Evolutionary conservation across 257 asterid species (phyloP).

Genomic region (Jaltomata sinuosa): DNA sequence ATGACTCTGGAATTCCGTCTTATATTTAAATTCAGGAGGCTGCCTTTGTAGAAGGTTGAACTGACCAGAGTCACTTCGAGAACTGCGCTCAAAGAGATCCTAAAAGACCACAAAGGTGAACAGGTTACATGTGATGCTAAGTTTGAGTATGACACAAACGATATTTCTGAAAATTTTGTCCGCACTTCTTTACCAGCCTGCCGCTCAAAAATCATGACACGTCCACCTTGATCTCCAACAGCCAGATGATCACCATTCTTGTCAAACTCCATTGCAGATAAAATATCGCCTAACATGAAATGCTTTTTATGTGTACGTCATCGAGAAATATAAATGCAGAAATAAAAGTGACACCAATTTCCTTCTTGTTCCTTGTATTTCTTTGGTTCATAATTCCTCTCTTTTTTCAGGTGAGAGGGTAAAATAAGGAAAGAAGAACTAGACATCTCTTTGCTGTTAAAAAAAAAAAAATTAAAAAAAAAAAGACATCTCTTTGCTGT

Average conservation of each 20-base stretch:
- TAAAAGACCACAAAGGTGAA: slow-evolving; percentile 15
- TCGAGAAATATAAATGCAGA: not conserved
- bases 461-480: too few species aligned
- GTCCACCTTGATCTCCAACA: slow-evolving; percentile 86
- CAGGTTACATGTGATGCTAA: not conserved
- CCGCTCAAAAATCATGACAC: slow-evolving; percentile 55
- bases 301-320: not conserved
- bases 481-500: not conserved
- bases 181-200: slow-evolving; percentile 50
- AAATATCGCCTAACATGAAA: slow-evolving; percentile 43
- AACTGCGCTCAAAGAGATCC: slow-evolving; percentile 30
- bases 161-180: slow-evolving; percentile 2
- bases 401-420: not conserved
- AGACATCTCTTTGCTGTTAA: not conserved
- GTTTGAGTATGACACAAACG: not conserved
- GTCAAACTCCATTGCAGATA: slow-evolving; percentile 68
- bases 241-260: slow-evolving; percentile 61
- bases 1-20: slow-evolving; percentile 91
- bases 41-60: slow-evolving; percentile 26
- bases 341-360: not conserved
- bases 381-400: not conserved
- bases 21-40: slow-evolving; percentile 56
- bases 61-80: slow-evolving; percentile 52
- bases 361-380: not conserved
- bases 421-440: not conserved